Conservation (phyloP, 306 rosid species). For the Arachis stenosperma region DNA sequence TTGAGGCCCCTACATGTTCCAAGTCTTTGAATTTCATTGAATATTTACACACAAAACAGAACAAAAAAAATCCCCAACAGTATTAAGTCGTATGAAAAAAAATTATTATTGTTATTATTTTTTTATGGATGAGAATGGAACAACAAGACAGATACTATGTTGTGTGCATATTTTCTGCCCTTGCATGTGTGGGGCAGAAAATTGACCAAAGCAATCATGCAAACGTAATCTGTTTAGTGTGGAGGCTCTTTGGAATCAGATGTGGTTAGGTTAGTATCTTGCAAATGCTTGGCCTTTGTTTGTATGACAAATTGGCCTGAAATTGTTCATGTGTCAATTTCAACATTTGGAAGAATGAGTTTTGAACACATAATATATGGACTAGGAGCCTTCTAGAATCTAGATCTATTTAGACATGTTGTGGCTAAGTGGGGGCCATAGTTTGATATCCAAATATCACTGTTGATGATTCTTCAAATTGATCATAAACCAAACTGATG, state of each 20-base stretch:
- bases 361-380: conserved; percentile 19
- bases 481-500: conserved; percentile 16
- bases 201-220: conserved; percentile 34
- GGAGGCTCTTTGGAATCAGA: background rate
- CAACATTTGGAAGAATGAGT: conserved; percentile 13
- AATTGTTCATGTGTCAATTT: conserved; percentile 4
- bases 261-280: conserved; percentile 22
- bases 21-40: conserved; percentile 7
- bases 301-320: conserved; percentile 5
- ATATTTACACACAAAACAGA: background rate
- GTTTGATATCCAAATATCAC: conserved; percentile 25
- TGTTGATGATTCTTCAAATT: conserved; percentile 23
- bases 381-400: conserved; percentile 26
- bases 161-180: conserved; percentile 12
- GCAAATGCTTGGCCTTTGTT: conserved; percentile 23
- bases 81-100: background rate
- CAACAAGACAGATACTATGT: conserved; percentile 23
- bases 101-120: no score
- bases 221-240: background rate
- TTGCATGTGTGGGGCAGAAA: conserved; percentile 28
- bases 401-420: background rate
- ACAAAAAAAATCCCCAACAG: conserved; percentile 39
- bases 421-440: conserved; percentile 2
- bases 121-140: conserved; percentile 38
- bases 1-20: conserved; percentile 31